These are phyloP conservation scores for Pythium apleroticum DNA, from an alignment of 352 stramenopile species.

Conservation along the genomic window DNA sequence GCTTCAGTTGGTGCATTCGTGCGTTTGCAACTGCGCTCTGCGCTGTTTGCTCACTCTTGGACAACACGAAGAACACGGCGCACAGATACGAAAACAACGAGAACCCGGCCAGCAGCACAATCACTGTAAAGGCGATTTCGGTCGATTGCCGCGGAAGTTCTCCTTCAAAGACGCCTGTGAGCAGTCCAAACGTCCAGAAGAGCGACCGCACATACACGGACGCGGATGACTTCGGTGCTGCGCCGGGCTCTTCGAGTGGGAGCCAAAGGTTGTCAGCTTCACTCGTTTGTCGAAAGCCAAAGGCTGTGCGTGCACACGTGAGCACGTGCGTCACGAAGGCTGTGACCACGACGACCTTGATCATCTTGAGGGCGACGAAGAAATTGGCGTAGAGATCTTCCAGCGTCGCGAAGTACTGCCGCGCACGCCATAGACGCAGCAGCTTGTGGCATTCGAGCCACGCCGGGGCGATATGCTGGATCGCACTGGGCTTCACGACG, in stretches of 20 bases:
- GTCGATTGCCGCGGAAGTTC: constrained; percentile 32
- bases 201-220: constrained; percentile 37
- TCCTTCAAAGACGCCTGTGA: constrained; percentile 57
- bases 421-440: constrained; percentile 41
- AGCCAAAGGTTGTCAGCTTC: constrained; percentile 29
- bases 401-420: constrained; percentile 46
- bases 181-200: constrained; percentile 57
- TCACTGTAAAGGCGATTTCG: constrained; percentile 52
- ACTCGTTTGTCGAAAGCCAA: constrained; percentile 24
- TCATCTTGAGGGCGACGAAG: constrained; percentile 49
- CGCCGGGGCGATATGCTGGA: constrained; percentile 4
- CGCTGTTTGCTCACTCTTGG: constrained; percentile 61
- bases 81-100: constrained; percentile 63
- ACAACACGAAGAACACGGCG: constrained; percentile 66
- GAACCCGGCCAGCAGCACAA: constrained; percentile 51
- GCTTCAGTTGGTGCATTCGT: constrained; percentile 63
- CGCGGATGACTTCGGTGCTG: not conserved
- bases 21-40: constrained; percentile 39
- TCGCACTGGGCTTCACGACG: constrained; percentile 5
- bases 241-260: constrained; percentile 10
- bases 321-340: constrained; percentile 50
- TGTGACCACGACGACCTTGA: constrained; percentile 43
- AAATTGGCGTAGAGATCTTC: constrained; percentile 55
- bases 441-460: constrained; percentile 62
- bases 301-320: constrained; percentile 44